Percentiles rank a stretch among this genome's conserved stretches.
phyloP scores from a whole-genome alignment of 1,284 basidiomycete species.

The Cutaneotrichosporon mucoides region DNA sequence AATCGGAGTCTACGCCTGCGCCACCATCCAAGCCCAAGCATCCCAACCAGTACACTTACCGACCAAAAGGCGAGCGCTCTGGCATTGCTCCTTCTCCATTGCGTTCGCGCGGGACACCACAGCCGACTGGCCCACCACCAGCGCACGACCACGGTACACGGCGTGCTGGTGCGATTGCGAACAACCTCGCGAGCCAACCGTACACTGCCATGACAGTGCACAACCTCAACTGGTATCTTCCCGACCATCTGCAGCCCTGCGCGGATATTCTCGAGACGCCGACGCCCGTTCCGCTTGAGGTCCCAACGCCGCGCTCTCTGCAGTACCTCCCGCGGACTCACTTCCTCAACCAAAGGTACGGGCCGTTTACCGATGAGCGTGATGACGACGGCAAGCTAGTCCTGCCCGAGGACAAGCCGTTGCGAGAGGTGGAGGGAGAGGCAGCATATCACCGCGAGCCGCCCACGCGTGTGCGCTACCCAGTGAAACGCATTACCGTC shows the following conservation, averaged over 20 bases:
- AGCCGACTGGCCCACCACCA: conserved; percentile 26
- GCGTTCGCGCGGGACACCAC: conserved; percentile 21
- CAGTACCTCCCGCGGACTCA: conserved; percentile 36
- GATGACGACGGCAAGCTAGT: conserved; percentile 31
- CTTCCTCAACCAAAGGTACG: conserved; percentile 35
- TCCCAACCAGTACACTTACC: conserved; percentile 61
- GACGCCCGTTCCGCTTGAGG: conserved; percentile 68
- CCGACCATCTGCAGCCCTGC: conserved; percentile 88
- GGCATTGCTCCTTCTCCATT: conserved; percentile 22
- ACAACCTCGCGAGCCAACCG: conserved; percentile 29
- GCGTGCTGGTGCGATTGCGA: conserved; percentile 44
- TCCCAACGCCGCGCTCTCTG: conserved; percentile 52
- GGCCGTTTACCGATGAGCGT: conserved; percentile 37
- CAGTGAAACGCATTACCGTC: conserved; percentile 86
- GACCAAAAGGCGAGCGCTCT: conserved; percentile 47
- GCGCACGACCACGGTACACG: conserved; percentile 45
- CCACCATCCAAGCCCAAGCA: conserved; percentile 45
- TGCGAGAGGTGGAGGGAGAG: conserved; percentile 30
- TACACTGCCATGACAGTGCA: conserved; percentile 31
- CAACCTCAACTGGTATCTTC: conserved; percentile 71
- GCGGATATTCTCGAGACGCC: conserved; percentile 75
- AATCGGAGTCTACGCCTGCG: conserved; percentile 7
- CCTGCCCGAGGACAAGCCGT: conserved; percentile 27
- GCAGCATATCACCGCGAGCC: conserved; percentile 61
- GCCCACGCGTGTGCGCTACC: conserved; percentile 90